Conservation (phyloP, 2,329 filamentous ascomycete genomes). For the Hymenoscyphus fructigenus region DNA sequence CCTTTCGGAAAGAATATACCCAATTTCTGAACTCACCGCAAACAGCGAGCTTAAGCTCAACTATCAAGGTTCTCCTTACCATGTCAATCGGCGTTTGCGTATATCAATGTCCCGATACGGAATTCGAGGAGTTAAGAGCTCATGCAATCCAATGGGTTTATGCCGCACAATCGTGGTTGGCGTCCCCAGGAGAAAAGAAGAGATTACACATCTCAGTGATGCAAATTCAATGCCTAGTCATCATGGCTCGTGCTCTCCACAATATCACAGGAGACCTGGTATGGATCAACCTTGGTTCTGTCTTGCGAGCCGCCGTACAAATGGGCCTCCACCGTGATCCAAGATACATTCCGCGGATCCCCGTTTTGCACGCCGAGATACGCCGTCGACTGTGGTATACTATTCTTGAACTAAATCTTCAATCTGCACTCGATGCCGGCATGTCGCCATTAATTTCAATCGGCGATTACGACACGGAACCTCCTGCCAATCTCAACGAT, state of each 20-base stretch:
- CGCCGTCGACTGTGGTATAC: constrained; percentile 57
- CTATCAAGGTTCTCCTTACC: constrained; percentile 28
- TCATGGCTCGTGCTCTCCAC: constrained; percentile 49
- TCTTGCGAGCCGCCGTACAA: constrained; percentile 54
- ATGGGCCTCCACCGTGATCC: constrained; percentile 62
- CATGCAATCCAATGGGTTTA: constrained; percentile 27
- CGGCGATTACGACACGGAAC: constrained; percentile 50
- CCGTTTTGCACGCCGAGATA: constrained; percentile 51
- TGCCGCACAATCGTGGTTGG: constrained; percentile 28
- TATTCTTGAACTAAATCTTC: constrained; percentile 53
- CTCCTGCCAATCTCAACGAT: constrained; percentile 53
- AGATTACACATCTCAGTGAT: constrained; percentile 49
- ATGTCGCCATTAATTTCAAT: constrained; percentile 48
- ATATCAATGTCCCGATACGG: constrained; percentile 19
- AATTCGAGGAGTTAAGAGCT: constrained; percentile 1
- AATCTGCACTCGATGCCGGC: constrained; percentile 51
- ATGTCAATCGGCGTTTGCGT: constrained; percentile 29
- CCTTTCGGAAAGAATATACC: constrained; percentile 45
- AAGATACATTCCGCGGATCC: constrained; percentile 47
- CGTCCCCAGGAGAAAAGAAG: constrained; percentile 44
- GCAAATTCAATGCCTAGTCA: constrained; percentile 53
- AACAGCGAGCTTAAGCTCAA: constrained; percentile 14
- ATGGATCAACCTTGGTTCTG: constrained; percentile 51
- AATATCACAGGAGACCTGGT: constrained; percentile 50
- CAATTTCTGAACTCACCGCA: constrained; percentile 41